A percentile compares a stretch with the other conserved stretches of the same genome.
phyloP scores from a whole-genome alignment of 768 basidiomycete genomes.

The Hirschioporus abietinus region DNA sequence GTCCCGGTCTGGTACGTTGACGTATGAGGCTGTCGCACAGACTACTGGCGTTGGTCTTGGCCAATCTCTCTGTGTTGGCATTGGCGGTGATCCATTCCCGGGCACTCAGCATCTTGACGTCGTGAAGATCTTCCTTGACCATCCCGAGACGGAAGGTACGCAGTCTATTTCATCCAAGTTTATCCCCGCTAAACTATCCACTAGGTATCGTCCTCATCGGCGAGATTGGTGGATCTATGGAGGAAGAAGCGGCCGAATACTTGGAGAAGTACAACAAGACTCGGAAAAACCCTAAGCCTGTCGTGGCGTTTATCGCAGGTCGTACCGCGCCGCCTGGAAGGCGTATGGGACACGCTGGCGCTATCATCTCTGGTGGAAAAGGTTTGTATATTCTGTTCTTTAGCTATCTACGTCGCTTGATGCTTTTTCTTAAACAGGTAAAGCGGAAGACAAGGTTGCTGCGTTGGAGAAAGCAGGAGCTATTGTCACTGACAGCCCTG shows the following conservation, averaged over 20 bases:
- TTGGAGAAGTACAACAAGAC: conserved; percentile 91
- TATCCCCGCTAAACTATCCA: neutral
- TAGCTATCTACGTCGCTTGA: neutral
- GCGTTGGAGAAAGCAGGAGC: conserved; percentile 90
- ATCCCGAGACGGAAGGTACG: conserved; percentile 88
- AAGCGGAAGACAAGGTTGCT: conserved; percentile 89
- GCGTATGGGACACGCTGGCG: conserved; percentile 98
- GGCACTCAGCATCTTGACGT: conserved; percentile 95
- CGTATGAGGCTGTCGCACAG: conserved; percentile 98
- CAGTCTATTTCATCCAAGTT: conserved; percentile 15
- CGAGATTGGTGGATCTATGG: conserved; percentile 99
- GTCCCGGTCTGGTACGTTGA: conserved; percentile 92
- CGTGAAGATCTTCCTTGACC: conserved; percentile 92
- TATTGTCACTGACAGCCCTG: conserved; percentile 91
- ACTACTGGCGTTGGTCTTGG: conserved; percentile 95
- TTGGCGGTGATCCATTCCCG: conserved; percentile 96
- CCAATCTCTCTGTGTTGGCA: conserved; percentile 93
- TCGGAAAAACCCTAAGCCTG: conserved; percentile 81
- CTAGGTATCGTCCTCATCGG: conserved; percentile 95
- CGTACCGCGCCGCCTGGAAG: conserved; percentile 96
- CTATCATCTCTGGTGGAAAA: conserved; percentile 97
- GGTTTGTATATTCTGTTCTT: conserved; percentile 40
- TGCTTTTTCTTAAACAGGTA: conserved; percentile 41
- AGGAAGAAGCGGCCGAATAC: conserved; percentile 98
- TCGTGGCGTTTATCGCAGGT: conserved; percentile 97